Conservation (phyloP, 148 eudicot genomes). For the Pharnaceum exiguum region DNA sequence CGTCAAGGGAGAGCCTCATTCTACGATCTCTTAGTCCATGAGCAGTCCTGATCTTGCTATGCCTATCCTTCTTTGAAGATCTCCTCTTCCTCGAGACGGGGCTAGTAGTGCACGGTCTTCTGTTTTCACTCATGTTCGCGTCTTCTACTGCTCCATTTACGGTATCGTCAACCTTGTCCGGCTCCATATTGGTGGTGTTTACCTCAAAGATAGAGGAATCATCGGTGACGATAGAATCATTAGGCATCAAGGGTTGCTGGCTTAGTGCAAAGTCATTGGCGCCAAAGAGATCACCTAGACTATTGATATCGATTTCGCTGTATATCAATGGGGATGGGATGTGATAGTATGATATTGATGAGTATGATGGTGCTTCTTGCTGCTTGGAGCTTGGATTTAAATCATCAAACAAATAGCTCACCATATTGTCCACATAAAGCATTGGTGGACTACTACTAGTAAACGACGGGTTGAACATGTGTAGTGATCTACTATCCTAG, state of each 20-base stretch:
- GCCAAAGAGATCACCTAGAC: not conserved
- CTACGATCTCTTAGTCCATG: conserved; percentile 65
- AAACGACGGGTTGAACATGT: conserved; percentile 14
- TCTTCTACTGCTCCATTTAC: conserved; percentile 9
- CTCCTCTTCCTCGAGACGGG: conserved; percentile 21
- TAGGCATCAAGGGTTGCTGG: conserved; percentile 18
- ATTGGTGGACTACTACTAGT: not conserved
- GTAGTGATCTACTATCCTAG: not conserved
- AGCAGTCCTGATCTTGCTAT: conserved; percentile 70
- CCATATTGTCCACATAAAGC: conserved; percentile 10
- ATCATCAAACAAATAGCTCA: conserved; percentile 7
- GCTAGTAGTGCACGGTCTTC: not conserved
- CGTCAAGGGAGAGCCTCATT: conserved; percentile 66
- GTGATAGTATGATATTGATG: conserved; percentile 12
- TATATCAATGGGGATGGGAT: conserved; percentile 16
- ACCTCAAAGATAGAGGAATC: conserved; percentile 13
- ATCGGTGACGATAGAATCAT: not conserved
- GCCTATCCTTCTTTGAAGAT: conserved; percentile 52
- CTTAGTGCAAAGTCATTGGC: conserved; percentile 20
- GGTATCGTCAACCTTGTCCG: conserved; percentile 9
- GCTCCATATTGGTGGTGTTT: conserved; percentile 1
- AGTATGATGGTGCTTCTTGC: not conserved
- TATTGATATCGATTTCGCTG: conserved; percentile 11
- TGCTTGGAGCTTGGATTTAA: not conserved
- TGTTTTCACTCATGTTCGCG: not conserved